Conservation (phyloP, 129 eudicot species). For the Artemisia tridentata region DNA sequence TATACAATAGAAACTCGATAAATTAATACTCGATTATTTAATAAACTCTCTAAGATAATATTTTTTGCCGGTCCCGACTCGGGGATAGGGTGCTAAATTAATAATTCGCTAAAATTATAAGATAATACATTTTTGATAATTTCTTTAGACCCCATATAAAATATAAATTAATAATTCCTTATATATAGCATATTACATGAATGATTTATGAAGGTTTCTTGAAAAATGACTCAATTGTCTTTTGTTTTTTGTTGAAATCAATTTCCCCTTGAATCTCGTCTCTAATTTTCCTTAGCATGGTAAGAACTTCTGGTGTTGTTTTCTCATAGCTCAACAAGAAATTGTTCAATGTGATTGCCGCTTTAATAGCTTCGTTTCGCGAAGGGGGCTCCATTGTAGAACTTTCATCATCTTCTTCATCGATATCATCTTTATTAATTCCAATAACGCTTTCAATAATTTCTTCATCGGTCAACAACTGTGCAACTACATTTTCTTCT, state of each 20-base stretch:
- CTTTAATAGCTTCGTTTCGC: constrained; percentile 7
- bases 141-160: constrained; percentile 31
- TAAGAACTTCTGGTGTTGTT: constrained; percentile 37
- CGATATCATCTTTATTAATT: constrained; percentile 32
- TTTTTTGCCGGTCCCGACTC: constrained; percentile 35
- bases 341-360: constrained; percentile 34
- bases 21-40: background rate
- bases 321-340: constrained; percentile 39
- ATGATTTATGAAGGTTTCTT: constrained; percentile 18
- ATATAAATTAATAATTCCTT: constrained; percentile 29
- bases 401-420: constrained; percentile 38
- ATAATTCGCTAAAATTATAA: constrained; percentile 41
- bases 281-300: constrained; percentile 35
- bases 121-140: constrained; percentile 36
- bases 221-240: too few relatives aligned
- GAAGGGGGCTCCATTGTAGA: constrained; percentile 40
- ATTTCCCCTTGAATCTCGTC: constrained; percentile 38
- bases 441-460: constrained; percentile 11
- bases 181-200: constrained; percentile 29
- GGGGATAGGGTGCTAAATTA: constrained; percentile 34
- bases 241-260: constrained; percentile 27
- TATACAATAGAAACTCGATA: too few relatives aligned
- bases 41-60: constrained; percentile 35
- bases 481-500: too few relatives aligned
- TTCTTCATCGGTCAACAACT: too few relatives aligned